phyloP scores from a whole-genome alignment of 345 rosid species.

The Melaleuca quinquenervia region DNA sequence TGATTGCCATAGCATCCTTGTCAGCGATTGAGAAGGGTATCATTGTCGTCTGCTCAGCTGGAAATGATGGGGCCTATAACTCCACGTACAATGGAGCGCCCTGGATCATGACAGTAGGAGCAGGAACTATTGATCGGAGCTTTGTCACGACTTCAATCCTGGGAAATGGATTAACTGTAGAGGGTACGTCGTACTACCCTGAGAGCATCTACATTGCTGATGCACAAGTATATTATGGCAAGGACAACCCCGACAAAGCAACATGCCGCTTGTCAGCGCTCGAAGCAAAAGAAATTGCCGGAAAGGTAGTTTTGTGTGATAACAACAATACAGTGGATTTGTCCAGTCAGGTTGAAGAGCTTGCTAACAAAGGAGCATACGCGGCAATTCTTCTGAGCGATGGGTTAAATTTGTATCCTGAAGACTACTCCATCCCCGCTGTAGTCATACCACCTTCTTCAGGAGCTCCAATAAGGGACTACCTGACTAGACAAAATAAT shows the following conservation, averaged over 20 bases:
- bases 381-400: slow-evolving; percentile 21
- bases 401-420: background rate
- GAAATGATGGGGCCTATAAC: slow-evolving; percentile 8
- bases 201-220: no score
- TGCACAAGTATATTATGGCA: background rate
- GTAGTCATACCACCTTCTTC: slow-evolving; percentile 1
- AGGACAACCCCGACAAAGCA: slow-evolving; percentile 1
- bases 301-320: slow-evolving; percentile 27
- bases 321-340: background rate
- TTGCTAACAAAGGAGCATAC: slow-evolving; percentile 15
- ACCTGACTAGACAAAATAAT: background rate
- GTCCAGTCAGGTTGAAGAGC: slow-evolving; percentile 9
- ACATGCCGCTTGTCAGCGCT: slow-evolving; percentile 6
- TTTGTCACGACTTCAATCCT: slow-evolving; percentile 12
- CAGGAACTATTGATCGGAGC: background rate
- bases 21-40: slow-evolving; percentile 17
- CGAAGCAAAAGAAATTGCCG: slow-evolving; percentile 7
- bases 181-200: no score
- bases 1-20: slow-evolving; percentile 9
- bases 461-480: slow-evolving; percentile 1
- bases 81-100: slow-evolving; percentile 13
- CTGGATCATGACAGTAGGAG: slow-evolving; percentile 24
- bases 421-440: slow-evolving; percentile 13
- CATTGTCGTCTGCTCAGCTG: slow-evolving; percentile 13
- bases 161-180: no score